phyloP scores from a whole-genome alignment of 2,329 filamentous ascomycete genomes.

The Trichoderma oligosporum region DNA sequence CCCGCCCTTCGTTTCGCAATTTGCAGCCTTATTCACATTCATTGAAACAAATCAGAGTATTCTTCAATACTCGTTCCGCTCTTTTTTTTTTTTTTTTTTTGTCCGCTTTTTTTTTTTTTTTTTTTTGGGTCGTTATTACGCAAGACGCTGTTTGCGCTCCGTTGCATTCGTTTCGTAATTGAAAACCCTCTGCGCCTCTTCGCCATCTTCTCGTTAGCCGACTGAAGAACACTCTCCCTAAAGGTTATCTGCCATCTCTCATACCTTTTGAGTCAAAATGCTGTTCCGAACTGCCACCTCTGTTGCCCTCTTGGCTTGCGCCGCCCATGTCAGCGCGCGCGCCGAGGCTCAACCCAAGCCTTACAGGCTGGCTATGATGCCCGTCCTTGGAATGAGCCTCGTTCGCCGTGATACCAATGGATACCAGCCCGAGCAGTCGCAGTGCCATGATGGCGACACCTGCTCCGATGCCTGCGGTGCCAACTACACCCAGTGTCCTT shows the following conservation, averaged over 20 bases:
- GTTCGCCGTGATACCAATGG: constrained; percentile 43
- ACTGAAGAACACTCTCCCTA: constrained; percentile 18
- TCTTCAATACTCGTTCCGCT: constrained; percentile 30
- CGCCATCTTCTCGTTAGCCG: constrained; percentile 13
- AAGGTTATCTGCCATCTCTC: no score
- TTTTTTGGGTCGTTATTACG: not conserved
- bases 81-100: constrained; percentile 29
- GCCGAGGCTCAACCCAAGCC: constrained; percentile 28
- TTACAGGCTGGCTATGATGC: constrained; percentile 38
- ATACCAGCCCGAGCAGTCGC: constrained; percentile 47
- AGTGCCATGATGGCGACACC: constrained; percentile 48
- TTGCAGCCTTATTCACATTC: constrained; percentile 19
- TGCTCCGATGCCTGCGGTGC: constrained; percentile 55
- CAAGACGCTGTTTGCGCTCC: constrained; percentile 1
- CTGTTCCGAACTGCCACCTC: constrained; percentile 34
- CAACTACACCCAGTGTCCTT: constrained; percentile 48
- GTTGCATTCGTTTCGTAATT: constrained; percentile 17
- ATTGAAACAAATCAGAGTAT: constrained; percentile 26
- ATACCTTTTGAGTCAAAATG: constrained; percentile 30
- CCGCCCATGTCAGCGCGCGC: constrained; percentile 31
- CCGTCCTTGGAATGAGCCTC: constrained; percentile 40
- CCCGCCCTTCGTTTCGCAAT: constrained; percentile 1
- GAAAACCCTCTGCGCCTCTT: no score
- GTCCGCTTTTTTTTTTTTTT: no score
- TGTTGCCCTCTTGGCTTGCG: constrained; percentile 36